Evolutionary conservation across 2,329 filamentous ascomycete genomes (phyloP).

Genomic region (Cucurbitaria berberidis): DNA sequence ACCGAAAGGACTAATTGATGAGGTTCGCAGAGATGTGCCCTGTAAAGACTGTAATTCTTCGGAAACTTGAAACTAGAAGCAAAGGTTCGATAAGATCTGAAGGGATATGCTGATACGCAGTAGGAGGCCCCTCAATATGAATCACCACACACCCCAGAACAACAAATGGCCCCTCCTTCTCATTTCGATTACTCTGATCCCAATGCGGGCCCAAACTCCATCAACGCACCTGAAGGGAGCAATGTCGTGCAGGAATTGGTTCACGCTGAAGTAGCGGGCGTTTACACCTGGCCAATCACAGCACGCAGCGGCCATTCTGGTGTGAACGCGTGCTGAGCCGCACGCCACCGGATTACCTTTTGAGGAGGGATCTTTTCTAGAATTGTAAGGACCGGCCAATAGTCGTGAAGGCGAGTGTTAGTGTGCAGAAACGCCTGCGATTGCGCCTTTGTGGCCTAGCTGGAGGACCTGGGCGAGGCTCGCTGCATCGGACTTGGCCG

Average conservation of each 20-base stretch:
- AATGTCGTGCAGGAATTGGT: constrained; percentile 28
- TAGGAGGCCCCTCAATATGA: no score
- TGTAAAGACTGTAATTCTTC: constrained; percentile 10
- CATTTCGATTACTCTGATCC: not conserved
- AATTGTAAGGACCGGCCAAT: constrained; percentile 4
- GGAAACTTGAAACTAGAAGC: not conserved
- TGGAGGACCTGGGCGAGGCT: not conserved
- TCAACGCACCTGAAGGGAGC: not conserved
- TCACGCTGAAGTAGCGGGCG: constrained; percentile 22
- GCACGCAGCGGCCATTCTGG: not conserved
- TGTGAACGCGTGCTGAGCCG: constrained; percentile 9
- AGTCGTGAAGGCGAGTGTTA: not conserved
- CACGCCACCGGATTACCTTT: constrained; percentile 16
- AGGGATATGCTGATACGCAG: not conserved
- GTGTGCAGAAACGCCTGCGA: constrained; percentile 5
- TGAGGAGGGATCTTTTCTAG: constrained; percentile 7
- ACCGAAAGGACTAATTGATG: not conserved
- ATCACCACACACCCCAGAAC: not conserved
- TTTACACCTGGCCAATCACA: constrained; percentile 17
- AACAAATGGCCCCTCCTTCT: constrained; percentile 8
- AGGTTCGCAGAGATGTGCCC: not conserved
- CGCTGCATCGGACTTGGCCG: constrained; percentile 23
- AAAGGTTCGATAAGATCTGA: not conserved
- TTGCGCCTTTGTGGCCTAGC: not conserved
- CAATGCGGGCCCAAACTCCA: constrained; percentile 3